Base-by-base conservation (phyloP, 139 green algal species). In the Chlamydomonas asymmetrica region DNA sequence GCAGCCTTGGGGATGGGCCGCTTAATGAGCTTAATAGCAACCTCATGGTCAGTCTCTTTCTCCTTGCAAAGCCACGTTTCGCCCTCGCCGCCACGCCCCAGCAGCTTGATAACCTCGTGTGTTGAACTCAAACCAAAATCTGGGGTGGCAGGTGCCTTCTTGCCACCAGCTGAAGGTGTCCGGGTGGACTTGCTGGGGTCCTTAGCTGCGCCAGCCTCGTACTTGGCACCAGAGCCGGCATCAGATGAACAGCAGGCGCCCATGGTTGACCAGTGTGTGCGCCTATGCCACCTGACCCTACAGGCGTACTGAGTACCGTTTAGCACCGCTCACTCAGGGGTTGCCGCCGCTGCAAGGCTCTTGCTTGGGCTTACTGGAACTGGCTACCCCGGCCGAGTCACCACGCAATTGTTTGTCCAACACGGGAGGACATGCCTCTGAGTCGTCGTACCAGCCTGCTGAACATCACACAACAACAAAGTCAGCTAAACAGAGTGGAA, bases 1-100 rank as follows among this genome's bases (percentile, higher is more conserved):
- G 80, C 81, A 45, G 81, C 48, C 56, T 86, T 87, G 7, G 85
- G 88, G 10, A 92, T 87, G 1, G 88, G 88, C 27, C 88, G 76
- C 76, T 81, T 81, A 43, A 92, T 88, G 31, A 91, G 74, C 74
- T 92, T 92, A 52, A 89, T 82, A 27, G 88, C 88, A 10, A 87
- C 80, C 52, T 88, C 77, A 3, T 45, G 27, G 9, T 73, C 66
- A 10, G 72, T 82, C 27, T 57, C 74, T 43, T 84, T 85, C 25
- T 88, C 84, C 5, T 59, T 37, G 45, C 71, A 81, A 1, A 91
- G 79, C 83, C 83, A 91, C 2, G 83, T 91, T 63, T 91, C 86
- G 27, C 86, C 86, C 70, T 89, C 83, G 29, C 86, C 86, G 16
- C 86, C 86, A 39, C 63, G 61, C 3, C 85, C 85, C 23, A 90